These are phyloP conservation scores for Leccinum subfulvum DNA, from an alignment of 1,284 basidiomycete species.

Conservation along the genomic window DNA sequence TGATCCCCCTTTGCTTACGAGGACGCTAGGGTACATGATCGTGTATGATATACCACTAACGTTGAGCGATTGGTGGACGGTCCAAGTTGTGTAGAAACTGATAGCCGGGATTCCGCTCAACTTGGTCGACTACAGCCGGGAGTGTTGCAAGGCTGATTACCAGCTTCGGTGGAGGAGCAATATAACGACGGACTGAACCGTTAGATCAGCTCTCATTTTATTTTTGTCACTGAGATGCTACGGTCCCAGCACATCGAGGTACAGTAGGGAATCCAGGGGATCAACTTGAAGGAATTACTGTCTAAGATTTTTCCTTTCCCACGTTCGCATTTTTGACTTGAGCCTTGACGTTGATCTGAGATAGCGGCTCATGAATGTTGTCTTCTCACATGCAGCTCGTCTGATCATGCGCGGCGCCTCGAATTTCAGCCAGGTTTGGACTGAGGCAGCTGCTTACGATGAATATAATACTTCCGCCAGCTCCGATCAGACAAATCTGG, in stretches of 20 bases:
- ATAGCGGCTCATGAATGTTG: neutral
- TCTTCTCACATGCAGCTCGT: neutral
- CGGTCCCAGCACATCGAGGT: neutral
- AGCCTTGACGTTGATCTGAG: neutral
- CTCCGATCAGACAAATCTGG: neutral
- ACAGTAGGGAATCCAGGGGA: too few relatives aligned
- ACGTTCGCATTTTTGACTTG: too few relatives aligned
- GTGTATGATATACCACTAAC: slow-evolving; percentile 9
- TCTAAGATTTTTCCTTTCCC: too few relatives aligned
- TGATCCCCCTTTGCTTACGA: neutral
- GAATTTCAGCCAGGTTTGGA: neutral
- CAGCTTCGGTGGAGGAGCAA: neutral
- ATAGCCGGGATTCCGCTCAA: neutral
- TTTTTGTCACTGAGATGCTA: neutral
- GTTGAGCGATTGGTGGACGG: neutral
- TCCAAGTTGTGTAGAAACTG: neutral
- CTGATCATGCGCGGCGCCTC: neutral
- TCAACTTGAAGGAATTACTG: too few relatives aligned
- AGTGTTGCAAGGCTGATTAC: neutral
- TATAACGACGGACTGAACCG: too few relatives aligned
- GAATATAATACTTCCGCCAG: neutral
- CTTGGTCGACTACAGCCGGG: neutral
- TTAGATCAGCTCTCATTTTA: neutral
- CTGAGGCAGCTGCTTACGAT: neutral
- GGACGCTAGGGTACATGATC: neutral